These are phyloP conservation scores for Pichia membranifaciens DNA, from an alignment of 805 yeast species.

Conservation along the genomic window DNA sequence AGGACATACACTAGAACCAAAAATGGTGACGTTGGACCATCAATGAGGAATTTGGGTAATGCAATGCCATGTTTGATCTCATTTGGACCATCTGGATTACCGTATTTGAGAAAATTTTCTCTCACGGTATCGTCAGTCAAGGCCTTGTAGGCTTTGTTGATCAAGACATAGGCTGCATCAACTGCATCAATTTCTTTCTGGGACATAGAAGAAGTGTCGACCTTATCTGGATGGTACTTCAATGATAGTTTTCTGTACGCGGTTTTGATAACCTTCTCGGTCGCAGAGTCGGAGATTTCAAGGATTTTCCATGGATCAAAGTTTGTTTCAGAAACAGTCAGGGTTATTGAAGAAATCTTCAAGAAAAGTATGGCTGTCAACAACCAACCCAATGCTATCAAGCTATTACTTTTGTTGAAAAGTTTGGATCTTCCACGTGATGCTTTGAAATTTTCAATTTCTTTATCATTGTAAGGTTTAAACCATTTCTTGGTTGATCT, in stretches of 20 bases:
- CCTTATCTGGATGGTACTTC: constrained; percentile 90
- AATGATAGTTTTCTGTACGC: constrained; percentile 83
- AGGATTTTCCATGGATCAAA: constrained; percentile 92
- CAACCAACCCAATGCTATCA: constrained; percentile 56
- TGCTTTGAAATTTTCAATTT: constrained; percentile 27
- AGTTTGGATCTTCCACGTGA: constrained; percentile 26
- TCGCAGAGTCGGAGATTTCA: constrained; percentile 61
- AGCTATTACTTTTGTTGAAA: constrained; percentile 28
- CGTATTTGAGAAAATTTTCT: constrained; percentile 78
- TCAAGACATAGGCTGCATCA: constrained; percentile 73
- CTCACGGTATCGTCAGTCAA: constrained; percentile 83
- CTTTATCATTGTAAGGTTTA: constrained; percentile 31
- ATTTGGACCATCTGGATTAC: constrained; percentile 98
- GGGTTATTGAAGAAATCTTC: constrained; percentile 40
- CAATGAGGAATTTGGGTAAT: constrained; percentile 83
- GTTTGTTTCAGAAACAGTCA: constrained; percentile 35
- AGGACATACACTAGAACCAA: constrained; percentile 57
- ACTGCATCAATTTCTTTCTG: constrained; percentile 49
- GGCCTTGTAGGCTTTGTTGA: constrained; percentile 90
- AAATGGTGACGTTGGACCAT: constrained; percentile 66
- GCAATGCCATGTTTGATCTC: constrained; percentile 90
- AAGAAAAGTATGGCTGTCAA: constrained; percentile 38
- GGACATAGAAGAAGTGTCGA: constrained; percentile 53
- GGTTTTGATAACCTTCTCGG: constrained; percentile 71
- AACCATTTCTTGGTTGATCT: constrained; percentile 27